Percentiles rank a stretch among this genome's conserved stretches.
These are phyloP conservation scores for Calycina herbarum DNA, from an alignment of 2,329 filamentous ascomycete species.

Conservation along the genomic window DNA sequence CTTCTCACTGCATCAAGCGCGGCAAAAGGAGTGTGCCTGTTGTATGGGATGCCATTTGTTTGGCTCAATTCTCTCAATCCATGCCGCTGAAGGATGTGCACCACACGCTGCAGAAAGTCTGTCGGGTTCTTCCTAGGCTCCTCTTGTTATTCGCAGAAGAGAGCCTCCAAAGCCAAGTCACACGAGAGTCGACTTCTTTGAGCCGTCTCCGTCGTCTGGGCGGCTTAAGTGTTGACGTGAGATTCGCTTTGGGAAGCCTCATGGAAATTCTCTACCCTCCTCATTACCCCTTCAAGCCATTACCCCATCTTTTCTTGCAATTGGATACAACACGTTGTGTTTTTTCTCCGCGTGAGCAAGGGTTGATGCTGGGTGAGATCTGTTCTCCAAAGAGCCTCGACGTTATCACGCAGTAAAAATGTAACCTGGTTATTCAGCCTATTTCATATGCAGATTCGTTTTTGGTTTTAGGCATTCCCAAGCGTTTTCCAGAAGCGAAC, in stretches of 20 bases:
- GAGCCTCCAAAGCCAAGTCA: not conserved
- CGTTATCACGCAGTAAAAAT: not conserved
- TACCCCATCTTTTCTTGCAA: not conserved
- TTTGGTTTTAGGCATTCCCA: not conserved
- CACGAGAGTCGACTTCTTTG: not conserved
- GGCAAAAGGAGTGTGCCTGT: not conserved
- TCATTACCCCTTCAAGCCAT: not conserved
- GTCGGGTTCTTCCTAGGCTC: not conserved
- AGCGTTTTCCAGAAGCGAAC: not conserved
- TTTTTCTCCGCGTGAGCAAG: not conserved
- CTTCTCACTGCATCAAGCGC: conserved; percentile 14
- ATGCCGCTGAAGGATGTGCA: not conserved
- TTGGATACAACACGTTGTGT: not conserved
- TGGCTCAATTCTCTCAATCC: not conserved
- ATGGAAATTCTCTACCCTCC: not conserved
- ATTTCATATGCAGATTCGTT: not conserved
- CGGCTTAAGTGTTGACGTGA: not conserved
- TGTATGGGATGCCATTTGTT: not conserved
- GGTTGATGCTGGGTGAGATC: not conserved
- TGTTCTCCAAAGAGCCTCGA: not conserved
- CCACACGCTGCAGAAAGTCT: not conserved
- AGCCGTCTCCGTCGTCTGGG: not conserved
- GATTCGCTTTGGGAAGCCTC: not conserved
- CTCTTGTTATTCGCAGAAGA: not conserved
- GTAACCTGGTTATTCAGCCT: not conserved